These are phyloP conservation scores for Holtermannia corniformis DNA, from an alignment of 768 basidiomycete genomes.

Conservation along the genomic window DNA sequence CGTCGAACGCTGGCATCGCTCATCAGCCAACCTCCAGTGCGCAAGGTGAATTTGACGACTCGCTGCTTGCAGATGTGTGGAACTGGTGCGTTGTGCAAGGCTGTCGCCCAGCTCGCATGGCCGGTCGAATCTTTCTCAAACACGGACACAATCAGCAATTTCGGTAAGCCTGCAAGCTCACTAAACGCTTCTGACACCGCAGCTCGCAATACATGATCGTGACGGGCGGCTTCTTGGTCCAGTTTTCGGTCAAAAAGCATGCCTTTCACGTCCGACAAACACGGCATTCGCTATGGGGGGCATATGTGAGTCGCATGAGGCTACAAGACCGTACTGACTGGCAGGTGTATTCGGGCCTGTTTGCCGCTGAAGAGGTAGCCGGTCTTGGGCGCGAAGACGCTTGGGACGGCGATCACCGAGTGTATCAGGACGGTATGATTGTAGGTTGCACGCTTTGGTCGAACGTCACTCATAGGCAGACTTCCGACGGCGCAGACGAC, in stretches of 20 bases:
- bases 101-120: conserved; percentile 64
- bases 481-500: conserved; percentile 73
- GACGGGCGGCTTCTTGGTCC: conserved; percentile 62
- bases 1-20: conserved; percentile 14
- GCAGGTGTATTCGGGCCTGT: conserved; percentile 78
- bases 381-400: conserved; percentile 19
- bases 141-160: conserved; percentile 66
- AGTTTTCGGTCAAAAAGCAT: conserved; percentile 57
- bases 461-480: conserved; percentile 8
- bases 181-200: conserved; percentile 37
- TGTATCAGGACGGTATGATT: conserved; percentile 84
- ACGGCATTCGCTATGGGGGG: conserved; percentile 35
- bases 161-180: conserved; percentile 49
- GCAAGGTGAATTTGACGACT: conserved; percentile 2
- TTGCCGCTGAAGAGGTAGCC: conserved; percentile 46
- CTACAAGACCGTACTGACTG: conserved; percentile 55
- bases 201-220: conserved; percentile 62
- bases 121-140: conserved; percentile 64
- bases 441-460: conserved; percentile 40
- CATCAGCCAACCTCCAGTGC: neutral
- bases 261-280: conserved; percentile 51
- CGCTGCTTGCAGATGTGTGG: conserved; percentile 56
- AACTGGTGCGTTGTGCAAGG: conserved; percentile 79
- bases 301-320: conserved; percentile 32
- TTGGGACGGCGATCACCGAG: conserved; percentile 48